Evolutionary conservation across 2,329 filamentous ascomycete genomes (phyloP), one percentile per base, ranked within the genome.

Genomic region (Torrubiellomyces zombiae): DNA sequence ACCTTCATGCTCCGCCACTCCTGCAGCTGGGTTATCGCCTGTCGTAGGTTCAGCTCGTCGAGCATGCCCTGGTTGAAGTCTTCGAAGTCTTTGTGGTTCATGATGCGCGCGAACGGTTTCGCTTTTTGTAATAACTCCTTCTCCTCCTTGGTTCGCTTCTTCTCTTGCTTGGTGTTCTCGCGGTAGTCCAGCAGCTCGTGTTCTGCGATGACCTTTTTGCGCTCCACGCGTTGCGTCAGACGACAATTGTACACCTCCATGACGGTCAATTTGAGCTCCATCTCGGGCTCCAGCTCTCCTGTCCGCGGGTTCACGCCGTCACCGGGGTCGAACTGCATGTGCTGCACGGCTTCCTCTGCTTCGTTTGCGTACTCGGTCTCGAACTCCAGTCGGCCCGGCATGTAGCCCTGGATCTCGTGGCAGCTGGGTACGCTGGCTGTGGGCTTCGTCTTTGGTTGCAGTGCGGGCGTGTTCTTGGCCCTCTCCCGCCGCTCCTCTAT

Each of bases 351-450:
- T 53, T 95, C 91, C 55, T 98, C 89, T 1, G 89, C 89, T 42
- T 98, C 89, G 42, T 98, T 98, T 43, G 86, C 80, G 45, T 93
- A 89, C 42, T 98, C 89, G 0, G 81, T 94, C 59, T 98, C 89
- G 35, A 98, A 98, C 44, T 98, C 89, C 35, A 98, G 54, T 20
- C 89, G 82, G 21, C 89, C 89, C 3, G 89, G 89, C 89, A 98
- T 98, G 48, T 92, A 98, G 3, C 89, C 89, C 51, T 94, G 83
- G 18, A 98, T 89, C 51, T 98, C 89, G 56, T 98, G 89, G 49
- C 89, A 98, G 17, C 83, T 77, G 1, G 89, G 89, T 3, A 94
- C 83, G 56, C 80, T 92, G 7, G 85, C 85, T 0, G 86, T 95
- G 0, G 89, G 89, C 45, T 95, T 95, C 39, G 86, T 85, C 52